Evolutionary conservation across 805 yeast genomes (phyloP), one percentile per base, ranked within the genome.

Genomic region (Saturnispora bothae): DNA sequence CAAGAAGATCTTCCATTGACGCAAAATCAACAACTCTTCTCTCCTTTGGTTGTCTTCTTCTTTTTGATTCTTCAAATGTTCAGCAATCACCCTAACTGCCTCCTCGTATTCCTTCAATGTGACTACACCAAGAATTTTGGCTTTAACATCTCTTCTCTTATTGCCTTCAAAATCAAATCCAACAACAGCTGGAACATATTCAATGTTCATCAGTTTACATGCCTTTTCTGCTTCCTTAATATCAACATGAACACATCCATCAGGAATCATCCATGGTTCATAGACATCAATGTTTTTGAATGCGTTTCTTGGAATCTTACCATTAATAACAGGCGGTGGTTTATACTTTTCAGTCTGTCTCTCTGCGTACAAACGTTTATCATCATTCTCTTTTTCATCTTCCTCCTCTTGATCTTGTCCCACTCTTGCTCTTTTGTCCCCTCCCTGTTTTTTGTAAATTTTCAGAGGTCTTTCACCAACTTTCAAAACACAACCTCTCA

Each of bases 221-320:
- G 97, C 96, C 34, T 65, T 66, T 28, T 71, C 74, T 0, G 82
- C 74, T 40, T 68, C 57, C 28, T 71, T 67, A 47, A 71, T 58
- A 5, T 68, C 61, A 5, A 86, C 60, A 38, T 83, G 70, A 9
- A 63, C 69, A 7, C 83, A 94, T 17, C 89, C 88, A 14, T 61
- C 66, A 0, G 98, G 98, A 2, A 89, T 61, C 97, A 89, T 89
- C 31, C 74, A 63, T 0, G 78, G 72, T 1, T 70, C 71, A 57
- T 82, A 89, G 2, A 86, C 58, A 49, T 89, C 97, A 35, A 89
- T 71, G 45, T 89, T 86, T 0, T 94, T 94, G 54, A 65, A 89
- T 1, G 78, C 76, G 53, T 85, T 85, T 48, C 76, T 80, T 3
- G 80, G 76, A 6, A 89, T 72, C 26, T 62, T 61, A 0, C 95